Evolutionary conservation across 1,139 yeast genomes (phyloP).

Genomic region (Blastobotrys capitulatus): DNA sequence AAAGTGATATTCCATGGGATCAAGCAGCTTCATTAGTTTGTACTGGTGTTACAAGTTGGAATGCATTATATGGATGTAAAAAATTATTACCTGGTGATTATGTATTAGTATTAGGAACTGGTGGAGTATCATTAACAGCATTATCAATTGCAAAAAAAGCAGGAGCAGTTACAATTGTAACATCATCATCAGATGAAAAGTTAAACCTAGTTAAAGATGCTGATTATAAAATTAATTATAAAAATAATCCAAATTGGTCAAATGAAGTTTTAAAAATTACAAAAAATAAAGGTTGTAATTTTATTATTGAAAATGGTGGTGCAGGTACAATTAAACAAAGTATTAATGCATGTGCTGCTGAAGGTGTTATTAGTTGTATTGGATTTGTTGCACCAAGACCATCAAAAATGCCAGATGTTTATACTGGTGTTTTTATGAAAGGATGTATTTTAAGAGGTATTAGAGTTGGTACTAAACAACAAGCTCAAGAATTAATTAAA

Average conservation of each 20-base stretch:
- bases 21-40: conserved; percentile 16
- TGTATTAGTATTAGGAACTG: conserved; percentile 19
- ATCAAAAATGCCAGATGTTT: conserved; percentile 13
- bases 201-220: conserved; percentile 10
- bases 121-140: conserved; percentile 19
- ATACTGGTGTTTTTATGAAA: conserved; percentile 8
- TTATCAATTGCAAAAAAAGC: conserved; percentile 20
- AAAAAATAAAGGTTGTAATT: conserved; percentile 14
- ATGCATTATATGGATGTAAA: conserved; percentile 16
- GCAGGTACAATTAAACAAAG: conserved; percentile 15
- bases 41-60: conserved; percentile 20
- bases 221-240: conserved; percentile 17
- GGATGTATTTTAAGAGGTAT: conserved; percentile 16
- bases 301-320: conserved; percentile 19
- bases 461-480: conserved; percentile 14
- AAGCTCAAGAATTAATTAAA: conserved; percentile 15
- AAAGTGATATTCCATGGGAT: conserved; percentile 13
- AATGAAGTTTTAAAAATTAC: conserved; percentile 15
- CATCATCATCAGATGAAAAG: conserved; percentile 20
- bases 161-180: conserved; percentile 17
- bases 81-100: conserved; percentile 17
- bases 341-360: conserved; percentile 12
- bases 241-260: conserved; percentile 14
- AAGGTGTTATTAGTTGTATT: conserved; percentile 15
- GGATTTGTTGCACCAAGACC: conserved; percentile 17